Base-by-base conservation (phyloP, 2,329 filamentous ascomycete species). In the Pseudohalonectria lignicola region DNA sequence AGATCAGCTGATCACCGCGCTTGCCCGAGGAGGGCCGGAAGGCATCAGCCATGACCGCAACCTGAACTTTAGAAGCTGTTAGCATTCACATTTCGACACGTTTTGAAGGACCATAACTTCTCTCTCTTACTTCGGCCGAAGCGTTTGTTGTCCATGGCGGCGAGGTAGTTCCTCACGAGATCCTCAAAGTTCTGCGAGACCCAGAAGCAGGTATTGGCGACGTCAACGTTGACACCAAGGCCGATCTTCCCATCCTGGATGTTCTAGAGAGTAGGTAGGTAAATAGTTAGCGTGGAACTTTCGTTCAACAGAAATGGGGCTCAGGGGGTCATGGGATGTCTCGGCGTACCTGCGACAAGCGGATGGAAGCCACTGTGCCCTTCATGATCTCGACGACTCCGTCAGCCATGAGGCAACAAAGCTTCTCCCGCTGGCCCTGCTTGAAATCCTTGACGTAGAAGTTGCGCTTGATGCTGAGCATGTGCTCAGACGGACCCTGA, bases 201-300 rank as follows among this genome's bases (percentile, higher is more conserved):
- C 82, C 85, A 96, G 62, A 98, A 98, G 11, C 83, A 84, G 1
- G 86, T 84, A 53, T 96, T 94, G 40, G 88, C 82, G 21, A 94
- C 82, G 51, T 98, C 90, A 10, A 94, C 77, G 49, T 95, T 96
- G 53, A 98, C 64, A 0, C 83, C 76, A 5, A 96, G 67, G 8
- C 75, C 76, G 19, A 74, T 71, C 23, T 74, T 69, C 2, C 64
- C 60, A 40, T 45, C 49, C 43, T 49, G 57, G 50, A 55, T 62
- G 43, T 51, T 56, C 52, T 38, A n/a, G n/a, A n/a, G n/a, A n/a
- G n/a, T n/a, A n/a, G n/a, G n/a, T n/a, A n/a, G n/a, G n/a, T n/a
- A n/a, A n/a, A n/a, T n/a, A n/a, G n/a, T n/a, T n/a, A n/a, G n/a
- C n/a, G n/a, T n/a, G n/a, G n/a, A n/a, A n/a, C n/a, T n/a, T n/a